These are phyloP conservation scores for Raphidocelis subcapitata DNA, from an alignment of 139 green algal species.

Conservation along the genomic window DNA sequence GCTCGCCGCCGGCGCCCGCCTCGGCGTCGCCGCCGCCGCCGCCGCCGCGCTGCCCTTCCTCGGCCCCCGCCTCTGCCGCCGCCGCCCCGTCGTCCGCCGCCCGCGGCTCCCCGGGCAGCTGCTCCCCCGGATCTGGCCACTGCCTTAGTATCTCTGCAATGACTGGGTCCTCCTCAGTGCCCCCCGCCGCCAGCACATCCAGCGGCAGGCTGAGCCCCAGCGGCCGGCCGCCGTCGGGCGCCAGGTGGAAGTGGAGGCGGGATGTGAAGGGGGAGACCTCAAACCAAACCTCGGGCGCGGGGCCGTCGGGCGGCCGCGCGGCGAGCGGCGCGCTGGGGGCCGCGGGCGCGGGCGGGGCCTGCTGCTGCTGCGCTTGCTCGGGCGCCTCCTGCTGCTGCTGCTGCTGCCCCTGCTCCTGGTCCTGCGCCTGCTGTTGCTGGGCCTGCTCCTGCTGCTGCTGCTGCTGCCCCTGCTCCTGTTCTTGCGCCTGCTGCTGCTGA, in stretches of 20 bases:
- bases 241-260: constrained; percentile 75
- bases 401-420: background rate
- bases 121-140: constrained; percentile 14
- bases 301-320: no score
- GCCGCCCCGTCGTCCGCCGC: no score
- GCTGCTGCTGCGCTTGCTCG: constrained; percentile 6
- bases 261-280: constrained; percentile 73
- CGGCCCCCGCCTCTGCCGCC: no score
- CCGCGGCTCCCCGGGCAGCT: background rate
- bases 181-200: constrained; percentile 54
- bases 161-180: constrained; percentile 1
- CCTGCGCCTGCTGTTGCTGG: background rate
- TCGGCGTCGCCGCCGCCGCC: no score
- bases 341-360: background rate
- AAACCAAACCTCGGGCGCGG: constrained; percentile 45
- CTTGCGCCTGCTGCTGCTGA: background rate
- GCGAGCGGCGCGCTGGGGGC: background rate
- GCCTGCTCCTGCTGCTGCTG: constrained; percentile 1
- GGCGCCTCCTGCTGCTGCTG: background rate
- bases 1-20: no score
- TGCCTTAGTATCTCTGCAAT: background rate
- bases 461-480: background rate
- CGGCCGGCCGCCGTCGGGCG: constrained; percentile 52
- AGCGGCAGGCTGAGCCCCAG: constrained; percentile 70
- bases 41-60: no score